Evolutionary conservation across 192 early-diverging fungal species (phyloP), one percentile per base, ranked within the genome.

Genomic region (Chytriomyces hyalinus): DNA sequence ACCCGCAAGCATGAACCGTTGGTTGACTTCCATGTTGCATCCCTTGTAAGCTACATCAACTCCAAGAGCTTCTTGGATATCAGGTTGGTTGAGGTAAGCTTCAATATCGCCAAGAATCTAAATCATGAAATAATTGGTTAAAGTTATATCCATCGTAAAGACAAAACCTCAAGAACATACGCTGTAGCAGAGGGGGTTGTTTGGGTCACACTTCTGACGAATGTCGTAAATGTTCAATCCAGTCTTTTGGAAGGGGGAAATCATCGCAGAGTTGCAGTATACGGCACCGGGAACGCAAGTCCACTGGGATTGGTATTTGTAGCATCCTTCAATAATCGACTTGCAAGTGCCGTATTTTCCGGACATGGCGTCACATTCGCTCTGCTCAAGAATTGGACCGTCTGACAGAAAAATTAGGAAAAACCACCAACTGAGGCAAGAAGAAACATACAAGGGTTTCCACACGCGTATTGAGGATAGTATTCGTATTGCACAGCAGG

Each of bases 171-270:
- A 59, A 65, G 15, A 49, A 73, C 73, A 36, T 80, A 82, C 69
- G 11, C 50, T 17, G 90, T 89, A 99, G 89, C 96, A 99, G 15
- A 98, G 90, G 62, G 88, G 85, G 79, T 90, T 92, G 72, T 81
- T 85, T 50, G 88, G 84, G 71, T 94, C 92, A 84, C 97, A 98
- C 53, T 92, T 88, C 57, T 87, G 85, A 65, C 97, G 92, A 46
- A 99, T 91, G 83, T 99, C 97, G 85, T 99, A 99, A 61, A 93
- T 92, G 84, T 98, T 98, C 80, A 89, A 85, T 20, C 71, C 71
- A 7, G 94, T 90, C 80, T 89, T 86, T 81, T 93, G 92, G 86
- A 93, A 96, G 4, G 92, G 91, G 28, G 77, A 69, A 49, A 96
- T 90, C 83, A 94, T 90, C 67, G 89, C 87, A 74, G 88, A 88